A percentile compares a stretch with the other conserved stretches of the same genome.
Conservation (phyloP, 306 rosid genomes). For the Glycine soja region DNA sequence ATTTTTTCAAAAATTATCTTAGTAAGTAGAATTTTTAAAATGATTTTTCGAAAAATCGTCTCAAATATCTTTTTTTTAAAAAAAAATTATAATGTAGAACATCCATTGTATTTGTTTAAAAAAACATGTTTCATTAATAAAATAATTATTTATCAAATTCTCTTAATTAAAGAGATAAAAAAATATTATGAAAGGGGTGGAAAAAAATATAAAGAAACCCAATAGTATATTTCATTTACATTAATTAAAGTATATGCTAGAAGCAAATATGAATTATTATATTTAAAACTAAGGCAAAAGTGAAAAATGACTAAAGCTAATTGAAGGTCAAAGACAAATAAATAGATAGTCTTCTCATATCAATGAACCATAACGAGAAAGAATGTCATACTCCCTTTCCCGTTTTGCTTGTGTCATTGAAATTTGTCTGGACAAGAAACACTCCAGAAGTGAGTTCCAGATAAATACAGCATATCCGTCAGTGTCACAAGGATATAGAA, state of each 20-base stretch:
- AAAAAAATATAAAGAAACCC: background rate
- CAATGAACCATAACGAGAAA: slow-evolving; percentile 84
- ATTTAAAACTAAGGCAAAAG: slow-evolving; percentile 6
- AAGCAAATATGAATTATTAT: slow-evolving; percentile 11
- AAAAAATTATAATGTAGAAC: too few relatives aligned
- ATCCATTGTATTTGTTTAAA: too few relatives aligned
- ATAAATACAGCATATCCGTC: slow-evolving; percentile 38
- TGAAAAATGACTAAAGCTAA: slow-evolving; percentile 23
- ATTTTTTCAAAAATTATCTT: too few relatives aligned
- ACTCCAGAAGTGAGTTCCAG: slow-evolving; percentile 92
- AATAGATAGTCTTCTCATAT: slow-evolving; percentile 55
- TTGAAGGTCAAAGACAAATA: slow-evolving; percentile 23
- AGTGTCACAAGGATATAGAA: slow-evolving; percentile 16
- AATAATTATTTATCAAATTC: slow-evolving; percentile 76
- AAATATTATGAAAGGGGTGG: background rate
- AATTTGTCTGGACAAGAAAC: slow-evolving; percentile 86
- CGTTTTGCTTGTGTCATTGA: slow-evolving; percentile 92
- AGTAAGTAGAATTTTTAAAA: too few relatives aligned
- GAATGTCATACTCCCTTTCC: slow-evolving; percentile 95
- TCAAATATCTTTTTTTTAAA: too few relatives aligned
- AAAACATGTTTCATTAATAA: too few relatives aligned
- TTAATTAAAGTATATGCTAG: background rate
- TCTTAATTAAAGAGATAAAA: slow-evolving; percentile 56
- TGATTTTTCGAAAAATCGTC: too few relatives aligned
- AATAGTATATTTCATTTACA: slow-evolving; percentile 6